phyloP scores from a whole-genome alignment of 2,329 filamentous ascomycete genomes.

The Fusarium sacchari region DNA sequence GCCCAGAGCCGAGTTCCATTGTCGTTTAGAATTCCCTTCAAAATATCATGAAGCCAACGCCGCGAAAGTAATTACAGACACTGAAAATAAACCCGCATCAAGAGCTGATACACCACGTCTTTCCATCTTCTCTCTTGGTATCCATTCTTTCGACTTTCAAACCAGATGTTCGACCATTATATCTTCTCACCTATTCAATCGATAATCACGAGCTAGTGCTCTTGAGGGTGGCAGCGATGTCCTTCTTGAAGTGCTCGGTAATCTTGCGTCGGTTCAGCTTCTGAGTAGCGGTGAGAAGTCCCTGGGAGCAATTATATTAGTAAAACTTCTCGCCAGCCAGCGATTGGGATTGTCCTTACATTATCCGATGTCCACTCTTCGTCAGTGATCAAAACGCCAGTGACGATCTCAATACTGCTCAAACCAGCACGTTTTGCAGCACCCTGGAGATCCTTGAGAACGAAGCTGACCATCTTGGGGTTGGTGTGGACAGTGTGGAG shows the following conservation, averaged over 20 bases:
- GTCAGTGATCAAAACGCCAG: constrained; percentile 80
- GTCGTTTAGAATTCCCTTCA: constrained; percentile 29
- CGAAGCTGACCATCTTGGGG: constrained; percentile 68
- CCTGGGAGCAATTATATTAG: constrained; percentile 52
- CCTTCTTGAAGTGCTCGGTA: constrained; percentile 60
- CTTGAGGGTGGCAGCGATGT: constrained; percentile 59
- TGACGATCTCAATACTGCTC: constrained; percentile 76
- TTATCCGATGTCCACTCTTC: constrained; percentile 90
- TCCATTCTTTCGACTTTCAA: constrained; percentile 32
- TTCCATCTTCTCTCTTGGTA: constrained; percentile 32
- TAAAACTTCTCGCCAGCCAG: neutral
- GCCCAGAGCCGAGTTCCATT: constrained; percentile 12
- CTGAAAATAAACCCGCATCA: constrained; percentile 30
- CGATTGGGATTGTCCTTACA: constrained; percentile 64
- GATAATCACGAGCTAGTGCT: constrained; percentile 33
- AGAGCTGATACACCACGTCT: constrained; percentile 4
- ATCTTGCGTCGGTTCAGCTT: constrained; percentile 67
- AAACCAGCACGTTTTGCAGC: constrained; percentile 74
- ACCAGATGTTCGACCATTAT: constrained; percentile 3
- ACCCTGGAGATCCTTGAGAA: constrained; percentile 74
- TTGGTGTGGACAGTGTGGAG: constrained; percentile 76
- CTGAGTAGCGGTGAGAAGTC: constrained; percentile 69
- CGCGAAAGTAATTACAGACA: constrained; percentile 40
- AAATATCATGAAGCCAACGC: constrained; percentile 43
- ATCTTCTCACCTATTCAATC: constrained; percentile 2